Percentiles rank a stretch among this genome's conserved stretches.
Evolutionary conservation across 441 rosid species (phyloP).

Genomic region (Theobroma grandiflorum): DNA sequence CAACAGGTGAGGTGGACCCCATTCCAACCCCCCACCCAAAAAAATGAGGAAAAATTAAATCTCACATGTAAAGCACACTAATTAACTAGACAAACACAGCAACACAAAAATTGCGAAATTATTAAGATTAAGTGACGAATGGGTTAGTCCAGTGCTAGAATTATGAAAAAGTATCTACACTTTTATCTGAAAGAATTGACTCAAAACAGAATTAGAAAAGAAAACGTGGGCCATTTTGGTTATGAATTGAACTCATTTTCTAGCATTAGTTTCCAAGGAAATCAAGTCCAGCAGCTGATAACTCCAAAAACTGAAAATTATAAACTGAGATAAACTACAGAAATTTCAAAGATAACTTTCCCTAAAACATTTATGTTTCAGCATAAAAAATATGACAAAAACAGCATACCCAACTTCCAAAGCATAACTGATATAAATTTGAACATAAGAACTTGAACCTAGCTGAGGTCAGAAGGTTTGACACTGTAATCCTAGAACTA

Average conservation of each 20-base stretch:
- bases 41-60: too few relatives aligned
- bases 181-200: not conserved
- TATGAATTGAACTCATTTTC: not conserved
- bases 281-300: not conserved
- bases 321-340: too few relatives aligned
- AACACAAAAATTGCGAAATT: not conserved
- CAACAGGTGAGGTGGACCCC: not conserved
- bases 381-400: not conserved
- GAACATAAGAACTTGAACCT: slow-evolving; percentile 12
- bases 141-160: not conserved
- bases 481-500: not conserved
- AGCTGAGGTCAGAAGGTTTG: slow-evolving; percentile 16
- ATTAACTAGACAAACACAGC: not conserved
- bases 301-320: too few relatives aligned
- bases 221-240: too few relatives aligned
- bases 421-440: not conserved
- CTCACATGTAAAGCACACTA: too few relatives aligned
- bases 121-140: not conserved
- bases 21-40: too few relatives aligned
- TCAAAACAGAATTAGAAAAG: not conserved
- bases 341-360: too few relatives aligned
- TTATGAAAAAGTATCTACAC: not conserved
- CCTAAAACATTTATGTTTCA: too few relatives aligned
- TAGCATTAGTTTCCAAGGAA: not conserved
- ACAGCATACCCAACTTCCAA: not conserved